These are phyloP conservation scores for Penicillium canescens DNA, from an alignment of 495 filamentous ascomycete species.

Conservation along the genomic window DNA sequence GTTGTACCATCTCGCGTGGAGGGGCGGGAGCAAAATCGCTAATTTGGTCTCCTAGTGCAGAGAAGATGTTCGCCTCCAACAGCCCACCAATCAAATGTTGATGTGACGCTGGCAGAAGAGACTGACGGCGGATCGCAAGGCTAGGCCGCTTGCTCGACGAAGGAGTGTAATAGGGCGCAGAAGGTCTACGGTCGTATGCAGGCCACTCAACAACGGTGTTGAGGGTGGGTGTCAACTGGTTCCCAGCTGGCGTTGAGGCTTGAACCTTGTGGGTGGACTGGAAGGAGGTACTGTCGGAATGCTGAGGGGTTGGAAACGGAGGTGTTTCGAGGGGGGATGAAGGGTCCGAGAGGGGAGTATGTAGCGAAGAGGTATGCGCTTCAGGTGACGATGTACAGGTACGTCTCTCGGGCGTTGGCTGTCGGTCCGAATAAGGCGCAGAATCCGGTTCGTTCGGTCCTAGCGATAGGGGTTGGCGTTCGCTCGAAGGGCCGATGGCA, in stretches of 20 bases:
- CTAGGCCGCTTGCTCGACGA: conserved; percentile 40
- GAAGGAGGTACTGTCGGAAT: conserved; percentile 25
- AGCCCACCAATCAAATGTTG: conserved; percentile 46
- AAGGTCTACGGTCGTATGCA: conserved; percentile 16
- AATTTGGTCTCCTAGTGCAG: conserved; percentile 22
- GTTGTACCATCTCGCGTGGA: conserved; percentile 48
- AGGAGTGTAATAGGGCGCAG: conserved; percentile 18
- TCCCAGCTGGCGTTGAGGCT: conserved; percentile 15
- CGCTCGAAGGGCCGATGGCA: conserved; percentile 8
- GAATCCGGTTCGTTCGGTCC: conserved; percentile 3
- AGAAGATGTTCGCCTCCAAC: conserved; percentile 32
- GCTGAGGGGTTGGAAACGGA: conserved; percentile 26
- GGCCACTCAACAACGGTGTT: conserved; percentile 32
- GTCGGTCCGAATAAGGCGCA: conserved; percentile 12
- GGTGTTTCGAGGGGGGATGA: conserved; percentile 19
- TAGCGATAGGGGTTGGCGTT: conserved; percentile 4
- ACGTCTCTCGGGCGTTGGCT: conserved; percentile 5
- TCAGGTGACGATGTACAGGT: conserved; percentile 15
- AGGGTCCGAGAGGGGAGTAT: conserved; percentile 24
- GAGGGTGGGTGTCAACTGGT: conserved; percentile 33
- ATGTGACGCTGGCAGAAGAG: conserved; percentile 47
- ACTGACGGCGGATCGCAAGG: conserved; percentile 49
- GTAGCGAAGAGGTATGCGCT: conserved; percentile 14
- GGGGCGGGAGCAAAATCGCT: conserved; percentile 18
- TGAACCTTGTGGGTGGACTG: conserved; percentile 16